phyloP scores from a whole-genome alignment of 2,329 filamentous ascomycete genomes.

The Zymoseptoria tritici region DNA sequence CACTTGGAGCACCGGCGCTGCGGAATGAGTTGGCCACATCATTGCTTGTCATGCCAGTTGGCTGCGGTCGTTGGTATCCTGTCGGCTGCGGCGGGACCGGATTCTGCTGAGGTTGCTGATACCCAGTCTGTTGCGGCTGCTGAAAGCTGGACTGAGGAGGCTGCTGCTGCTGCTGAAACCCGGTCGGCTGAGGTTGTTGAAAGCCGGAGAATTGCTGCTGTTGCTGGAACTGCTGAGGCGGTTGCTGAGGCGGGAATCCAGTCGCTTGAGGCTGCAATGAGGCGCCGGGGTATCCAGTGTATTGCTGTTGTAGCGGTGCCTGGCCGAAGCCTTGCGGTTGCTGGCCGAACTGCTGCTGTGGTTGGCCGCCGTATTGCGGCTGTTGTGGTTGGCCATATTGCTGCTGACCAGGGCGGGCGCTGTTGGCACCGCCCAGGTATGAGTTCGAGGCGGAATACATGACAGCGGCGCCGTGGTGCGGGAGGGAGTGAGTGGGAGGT shows the following conservation, averaged over 20 bases:
- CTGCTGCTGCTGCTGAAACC: conserved; percentile 43
- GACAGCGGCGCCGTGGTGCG: conserved; percentile 7
- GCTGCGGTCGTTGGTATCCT: conserved; percentile 41
- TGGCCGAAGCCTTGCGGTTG: conserved; percentile 51
- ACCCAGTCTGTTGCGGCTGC: conserved; percentile 43
- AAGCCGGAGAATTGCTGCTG: conserved; percentile 6
- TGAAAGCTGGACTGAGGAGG: conserved; percentile 27
- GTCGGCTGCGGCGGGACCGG: conserved; percentile 30
- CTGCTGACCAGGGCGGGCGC: conserved; percentile 61
- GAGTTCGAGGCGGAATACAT: conserved; percentile 92
- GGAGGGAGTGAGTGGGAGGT: background rate
- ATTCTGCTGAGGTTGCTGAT: conserved; percentile 42
- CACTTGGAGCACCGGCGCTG: conserved; percentile 41
- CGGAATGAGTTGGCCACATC: conserved; percentile 60
- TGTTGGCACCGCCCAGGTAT: conserved; percentile 72
- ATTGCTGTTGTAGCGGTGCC: conserved; percentile 55
- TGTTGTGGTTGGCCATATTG: conserved; percentile 48
- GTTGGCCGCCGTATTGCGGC: conserved; percentile 33
- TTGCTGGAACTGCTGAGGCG: conserved; percentile 24
- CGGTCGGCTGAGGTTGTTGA: conserved; percentile 30
- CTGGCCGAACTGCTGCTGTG: conserved; percentile 46
- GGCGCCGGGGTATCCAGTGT: conserved; percentile 54
- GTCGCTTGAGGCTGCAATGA: conserved; percentile 31
- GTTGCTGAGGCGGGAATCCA: conserved; percentile 26
- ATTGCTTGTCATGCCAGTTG: conserved; percentile 54